phyloP scores from a whole-genome alignment of 306 rosid genomes.

The Cicer judaicum region DNA sequence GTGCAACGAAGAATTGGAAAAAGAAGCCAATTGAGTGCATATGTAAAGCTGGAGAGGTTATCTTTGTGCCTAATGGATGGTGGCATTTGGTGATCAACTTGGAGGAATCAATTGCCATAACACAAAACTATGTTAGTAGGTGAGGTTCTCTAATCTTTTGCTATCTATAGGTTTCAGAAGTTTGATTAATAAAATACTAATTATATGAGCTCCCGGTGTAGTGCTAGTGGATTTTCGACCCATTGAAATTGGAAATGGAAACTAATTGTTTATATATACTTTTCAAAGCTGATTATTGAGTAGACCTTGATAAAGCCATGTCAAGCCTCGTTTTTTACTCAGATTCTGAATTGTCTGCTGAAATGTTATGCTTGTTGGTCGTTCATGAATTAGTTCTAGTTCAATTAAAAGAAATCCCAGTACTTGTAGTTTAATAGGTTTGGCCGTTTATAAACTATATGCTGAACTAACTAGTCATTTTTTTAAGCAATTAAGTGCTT shows the following conservation, averaged over 20 bases:
- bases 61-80: constrained; percentile 97
- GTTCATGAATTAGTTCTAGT: too few relatives aligned
- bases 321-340: constrained; percentile 16
- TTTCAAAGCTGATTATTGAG: background rate
- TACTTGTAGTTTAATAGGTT: constrained; percentile 15
- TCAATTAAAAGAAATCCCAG: background rate
- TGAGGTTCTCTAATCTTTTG: constrained; percentile 38
- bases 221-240: constrained; percentile 5
- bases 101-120: constrained; percentile 92
- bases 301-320: constrained; percentile 1
- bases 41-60: constrained; percentile 88
- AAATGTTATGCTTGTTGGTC: background rate
- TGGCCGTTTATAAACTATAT: background rate
- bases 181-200: background rate
- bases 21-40: constrained; percentile 86
- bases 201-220: too few relatives aligned
- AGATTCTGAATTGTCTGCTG: constrained; percentile 2
- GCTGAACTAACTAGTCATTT: constrained; percentile 13
- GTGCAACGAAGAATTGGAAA: constrained; percentile 72
- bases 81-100: constrained; percentile 98
- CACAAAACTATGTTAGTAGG: constrained; percentile 96
- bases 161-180: constrained; percentile 18
- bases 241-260: background rate
- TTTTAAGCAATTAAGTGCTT: constrained; percentile 4
- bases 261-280: background rate